Evolutionary conservation across 345 rosid genomes (phyloP).

Genomic region (Aethionema arabicum): DNA sequence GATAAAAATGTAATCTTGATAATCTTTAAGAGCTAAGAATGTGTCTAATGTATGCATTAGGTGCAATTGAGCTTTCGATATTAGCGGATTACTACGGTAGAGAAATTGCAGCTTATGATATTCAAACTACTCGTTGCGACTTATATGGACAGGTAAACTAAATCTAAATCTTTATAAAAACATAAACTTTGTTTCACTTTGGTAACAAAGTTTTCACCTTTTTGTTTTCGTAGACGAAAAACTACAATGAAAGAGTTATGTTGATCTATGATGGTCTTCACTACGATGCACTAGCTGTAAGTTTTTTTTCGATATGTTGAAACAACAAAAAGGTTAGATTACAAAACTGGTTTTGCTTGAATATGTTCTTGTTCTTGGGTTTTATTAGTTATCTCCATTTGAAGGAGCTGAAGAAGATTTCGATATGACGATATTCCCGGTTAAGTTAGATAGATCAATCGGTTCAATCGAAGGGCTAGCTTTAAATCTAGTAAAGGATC

Average conservation of each 20-base stretch:
- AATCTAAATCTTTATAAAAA: conserved; percentile 7
- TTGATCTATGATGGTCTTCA: conserved; percentile 95
- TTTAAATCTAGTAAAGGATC: conserved; percentile 65
- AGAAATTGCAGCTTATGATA: conserved; percentile 91
- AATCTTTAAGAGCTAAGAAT: not conserved
- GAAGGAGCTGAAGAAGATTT: conserved; percentile 91
- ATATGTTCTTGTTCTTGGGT: not conserved
- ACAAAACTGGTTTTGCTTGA: not conserved
- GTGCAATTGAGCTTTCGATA: conserved; percentile 96
- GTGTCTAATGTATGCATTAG: conserved; percentile 37
- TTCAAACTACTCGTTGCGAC: conserved; percentile 85
- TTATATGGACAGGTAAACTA: conserved; percentile 82
- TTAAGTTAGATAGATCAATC: conserved; percentile 55
- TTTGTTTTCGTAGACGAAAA: conserved; percentile 52
- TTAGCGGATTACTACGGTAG: conserved; percentile 77
- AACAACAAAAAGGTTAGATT: not conserved
- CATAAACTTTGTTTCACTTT: not conserved
- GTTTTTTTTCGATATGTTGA: conserved; percentile 19
- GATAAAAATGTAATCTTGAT: conserved; percentile 1
- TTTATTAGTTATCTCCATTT: conserved; percentile 66
- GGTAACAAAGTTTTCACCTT: not conserved
- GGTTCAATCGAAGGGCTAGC: conserved; percentile 59
- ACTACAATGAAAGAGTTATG: conserved; percentile 75
- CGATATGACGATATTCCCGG: conserved; percentile 77
- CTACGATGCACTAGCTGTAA: conserved; percentile 92